Conservation (phyloP, 169 alveolate species). For the Plasmodium inui region DNA sequence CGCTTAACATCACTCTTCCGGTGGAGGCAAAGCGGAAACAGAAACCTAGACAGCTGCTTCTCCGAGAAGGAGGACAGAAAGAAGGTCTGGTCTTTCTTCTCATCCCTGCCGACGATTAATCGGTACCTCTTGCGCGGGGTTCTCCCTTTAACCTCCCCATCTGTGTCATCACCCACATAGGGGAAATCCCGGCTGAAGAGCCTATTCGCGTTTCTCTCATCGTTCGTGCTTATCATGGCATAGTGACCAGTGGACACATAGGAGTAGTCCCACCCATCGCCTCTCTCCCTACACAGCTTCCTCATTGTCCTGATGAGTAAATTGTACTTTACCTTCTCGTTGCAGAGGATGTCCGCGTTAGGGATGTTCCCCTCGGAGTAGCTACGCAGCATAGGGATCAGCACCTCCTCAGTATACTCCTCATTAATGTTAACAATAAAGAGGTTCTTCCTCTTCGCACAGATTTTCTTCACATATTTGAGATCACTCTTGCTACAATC, state of each 20-base stretch:
- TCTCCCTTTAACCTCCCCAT: neutral
- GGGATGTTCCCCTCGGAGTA: constrained; percentile 55
- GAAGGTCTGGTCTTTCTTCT: constrained; percentile 60
- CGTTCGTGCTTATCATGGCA: constrained; percentile 69
- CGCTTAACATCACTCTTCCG: constrained; percentile 9
- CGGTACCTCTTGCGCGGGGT: neutral
- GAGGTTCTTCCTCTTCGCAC: constrained; percentile 33
- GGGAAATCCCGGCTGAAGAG: constrained; percentile 24
- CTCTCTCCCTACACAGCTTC: neutral
- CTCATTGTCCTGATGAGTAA: constrained; percentile 13
- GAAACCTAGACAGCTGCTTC: constrained; percentile 38
- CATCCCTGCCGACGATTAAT: constrained; percentile 26
- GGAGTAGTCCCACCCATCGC: neutral
- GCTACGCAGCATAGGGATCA: constrained; percentile 45
- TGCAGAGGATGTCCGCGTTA: constrained; percentile 56
- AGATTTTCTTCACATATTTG: constrained; percentile 27
- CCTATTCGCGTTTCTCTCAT: constrained; percentile 8
- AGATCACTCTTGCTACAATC: constrained; percentile 67
- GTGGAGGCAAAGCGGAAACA: constrained; percentile 32
- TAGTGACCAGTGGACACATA: constrained; percentile 66
- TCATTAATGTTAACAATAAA: constrained; percentile 47
- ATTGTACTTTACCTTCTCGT: constrained; percentile 54
- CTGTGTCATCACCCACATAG: neutral
- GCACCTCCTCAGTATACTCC: constrained; percentile 26
- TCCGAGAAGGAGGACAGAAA: constrained; percentile 52